A percentile compares a stretch with the other conserved stretches of the same genome.
These are phyloP conservation scores for Komagataella populi DNA, from an alignment of 805 yeast species.

Conservation along the genomic window DNA sequence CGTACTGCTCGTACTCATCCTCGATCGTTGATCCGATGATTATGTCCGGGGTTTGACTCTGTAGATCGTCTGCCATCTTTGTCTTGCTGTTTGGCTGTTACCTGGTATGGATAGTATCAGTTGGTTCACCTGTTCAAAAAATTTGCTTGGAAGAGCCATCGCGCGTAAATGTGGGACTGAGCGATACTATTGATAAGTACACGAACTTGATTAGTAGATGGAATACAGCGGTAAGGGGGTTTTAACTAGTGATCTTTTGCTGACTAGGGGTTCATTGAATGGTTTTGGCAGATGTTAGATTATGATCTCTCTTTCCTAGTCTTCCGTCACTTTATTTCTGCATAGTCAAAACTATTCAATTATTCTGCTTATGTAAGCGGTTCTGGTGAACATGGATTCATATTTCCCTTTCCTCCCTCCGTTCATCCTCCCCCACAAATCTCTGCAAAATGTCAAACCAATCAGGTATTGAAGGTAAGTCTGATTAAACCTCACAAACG, in stretches of 20 bases:
- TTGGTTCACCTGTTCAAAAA: background rate
- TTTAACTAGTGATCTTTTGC: too few species aligned
- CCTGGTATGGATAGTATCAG: background rate
- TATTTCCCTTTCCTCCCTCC: slow-evolving; percentile 7
- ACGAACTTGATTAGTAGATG: background rate
- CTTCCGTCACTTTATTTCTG: background rate
- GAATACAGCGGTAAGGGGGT: background rate
- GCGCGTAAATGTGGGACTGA: background rate
- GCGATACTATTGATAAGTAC: background rate
- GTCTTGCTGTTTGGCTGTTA: background rate
- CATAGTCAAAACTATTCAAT: background rate
- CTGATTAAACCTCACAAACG: slow-evolving; percentile 11
- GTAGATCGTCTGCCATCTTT: slow-evolving; percentile 64
- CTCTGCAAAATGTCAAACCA: slow-evolving; percentile 40
- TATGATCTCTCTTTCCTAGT: background rate
- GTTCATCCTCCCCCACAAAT: background rate
- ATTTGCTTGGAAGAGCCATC: background rate
- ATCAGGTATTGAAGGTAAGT: slow-evolving; percentile 40
- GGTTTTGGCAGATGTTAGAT: background rate
- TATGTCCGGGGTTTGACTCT: slow-evolving; percentile 76
- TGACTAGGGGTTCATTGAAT: too few species aligned
- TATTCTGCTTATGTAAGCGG: background rate
- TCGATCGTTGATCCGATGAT: slow-evolving; percentile 41
- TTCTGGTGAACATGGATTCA: background rate
- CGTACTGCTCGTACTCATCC: slow-evolving; percentile 13